Evolutionary conservation across 2,329 filamentous ascomycete genomes (phyloP).

Genomic region (Alternaria panax): DNA sequence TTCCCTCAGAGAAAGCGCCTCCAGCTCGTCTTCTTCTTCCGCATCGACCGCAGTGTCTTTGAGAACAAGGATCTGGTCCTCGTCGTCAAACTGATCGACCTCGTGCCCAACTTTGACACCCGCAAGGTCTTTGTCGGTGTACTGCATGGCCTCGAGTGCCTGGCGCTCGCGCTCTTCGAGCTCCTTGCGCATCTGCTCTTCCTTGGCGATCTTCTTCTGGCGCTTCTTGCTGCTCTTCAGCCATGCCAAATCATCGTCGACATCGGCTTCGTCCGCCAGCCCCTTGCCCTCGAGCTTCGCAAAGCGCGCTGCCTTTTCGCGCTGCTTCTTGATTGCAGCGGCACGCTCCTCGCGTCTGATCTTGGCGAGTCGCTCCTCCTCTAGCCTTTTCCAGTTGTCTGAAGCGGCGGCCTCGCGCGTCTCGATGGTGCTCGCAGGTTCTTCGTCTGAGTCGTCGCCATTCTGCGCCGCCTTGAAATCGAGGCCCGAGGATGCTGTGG

Average conservation of each 20-base stretch:
- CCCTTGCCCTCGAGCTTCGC: conserved; percentile 81
- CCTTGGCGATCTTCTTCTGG: conserved; percentile 85
- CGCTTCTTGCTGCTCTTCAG: conserved; percentile 89
- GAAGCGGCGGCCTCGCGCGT: conserved; percentile 75
- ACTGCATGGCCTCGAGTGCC: conserved; percentile 69
- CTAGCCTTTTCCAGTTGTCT: conserved; percentile 75
- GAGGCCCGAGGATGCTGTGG: conserved; percentile 59
- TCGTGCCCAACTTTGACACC: conserved; percentile 94
- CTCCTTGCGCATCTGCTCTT: conserved; percentile 75
- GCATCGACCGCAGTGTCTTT: conserved; percentile 86
- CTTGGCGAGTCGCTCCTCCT: conserved; percentile 76
- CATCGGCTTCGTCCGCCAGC: conserved; percentile 77
- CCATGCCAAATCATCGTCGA: conserved; percentile 83
- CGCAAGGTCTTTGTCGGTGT: conserved; percentile 84
- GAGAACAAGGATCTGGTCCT: conserved; percentile 91
- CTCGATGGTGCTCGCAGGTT: conserved; percentile 83
- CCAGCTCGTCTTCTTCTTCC: conserved; percentile 89
- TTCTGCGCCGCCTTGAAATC: conserved; percentile 62
- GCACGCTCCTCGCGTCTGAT: conserved; percentile 79
- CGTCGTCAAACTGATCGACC: conserved; percentile 77
- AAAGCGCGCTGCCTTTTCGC: conserved; percentile 80
- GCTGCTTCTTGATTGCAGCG: conserved; percentile 85
- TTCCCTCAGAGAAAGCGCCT: conserved; percentile 76
- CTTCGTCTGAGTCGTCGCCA: conserved; percentile 66
- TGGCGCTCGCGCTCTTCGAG: conserved; percentile 74